These are phyloP conservation scores for Candida succiphila DNA, from an alignment of 805 yeast species.

Conservation along the genomic window DNA sequence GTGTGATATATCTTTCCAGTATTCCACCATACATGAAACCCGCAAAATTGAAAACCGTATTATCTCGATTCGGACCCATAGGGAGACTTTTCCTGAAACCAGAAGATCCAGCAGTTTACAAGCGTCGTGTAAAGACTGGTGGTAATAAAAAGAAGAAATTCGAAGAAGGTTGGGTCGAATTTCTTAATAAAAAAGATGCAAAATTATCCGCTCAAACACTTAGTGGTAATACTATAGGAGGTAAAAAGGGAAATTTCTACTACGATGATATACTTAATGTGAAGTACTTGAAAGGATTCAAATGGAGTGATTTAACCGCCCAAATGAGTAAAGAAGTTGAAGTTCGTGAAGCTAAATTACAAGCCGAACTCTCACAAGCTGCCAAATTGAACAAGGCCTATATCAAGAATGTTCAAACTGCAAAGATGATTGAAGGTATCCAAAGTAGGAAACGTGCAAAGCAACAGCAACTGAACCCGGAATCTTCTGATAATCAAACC, in stretches of 20 bases:
- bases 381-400: constrained; percentile 78
- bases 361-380: constrained; percentile 84
- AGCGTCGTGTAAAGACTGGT: constrained; percentile 68
- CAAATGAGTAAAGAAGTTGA: constrained; percentile 89
- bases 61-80: constrained; percentile 77
- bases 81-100: constrained; percentile 83
- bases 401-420: constrained; percentile 73
- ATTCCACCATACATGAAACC: constrained; percentile 99
- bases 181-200: constrained; percentile 73
- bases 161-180: constrained; percentile 97
- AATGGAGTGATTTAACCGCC: constrained; percentile 91
- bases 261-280: constrained; percentile 91
- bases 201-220: constrained; percentile 78
- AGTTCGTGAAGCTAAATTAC: constrained; percentile 75
- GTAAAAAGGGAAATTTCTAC: constrained; percentile 82
- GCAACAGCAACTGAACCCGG: constrained; percentile 15
- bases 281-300: constrained; percentile 83
- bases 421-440: constrained; percentile 70
- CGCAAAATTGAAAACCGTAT: constrained; percentile 71
- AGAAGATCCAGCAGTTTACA: constrained; percentile 59
- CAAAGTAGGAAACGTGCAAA: constrained; percentile 32
- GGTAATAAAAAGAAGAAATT: constrained; percentile 85
- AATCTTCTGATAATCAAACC: constrained; percentile 7
- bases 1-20: constrained; percentile 85
- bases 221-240: constrained; percentile 86